Percentiles rank a stretch among this genome's conserved stretches.
phyloP scores from a whole-genome alignment of 768 basidiomycete genomes.

The Auriscalpium microsporum region DNA sequence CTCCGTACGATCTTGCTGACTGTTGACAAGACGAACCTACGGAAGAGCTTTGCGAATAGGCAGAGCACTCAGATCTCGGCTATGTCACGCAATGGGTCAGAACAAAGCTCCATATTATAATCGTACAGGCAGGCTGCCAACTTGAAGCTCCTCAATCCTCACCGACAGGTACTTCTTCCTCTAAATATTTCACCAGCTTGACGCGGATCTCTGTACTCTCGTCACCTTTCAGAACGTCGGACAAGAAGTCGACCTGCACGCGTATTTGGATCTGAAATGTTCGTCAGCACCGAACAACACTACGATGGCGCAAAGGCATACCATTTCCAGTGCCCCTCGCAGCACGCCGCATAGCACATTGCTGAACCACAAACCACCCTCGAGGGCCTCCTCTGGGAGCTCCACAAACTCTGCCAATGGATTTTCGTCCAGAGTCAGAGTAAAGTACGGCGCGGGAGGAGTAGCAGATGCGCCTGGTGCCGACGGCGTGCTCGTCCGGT shows the following conservation, averaged over 20 bases:
- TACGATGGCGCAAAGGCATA: conserved; percentile 28
- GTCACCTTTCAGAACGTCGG: conserved; percentile 87
- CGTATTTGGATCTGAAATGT: conserved; percentile 82
- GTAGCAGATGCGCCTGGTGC: conserved; percentile 23
- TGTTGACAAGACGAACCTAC: too few relatives aligned
- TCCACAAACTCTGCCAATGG: conserved; percentile 96
- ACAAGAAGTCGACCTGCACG: conserved; percentile 81
- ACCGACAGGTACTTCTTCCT: conserved; percentile 91
- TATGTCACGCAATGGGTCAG: too few relatives aligned
- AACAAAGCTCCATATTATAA: too few relatives aligned
- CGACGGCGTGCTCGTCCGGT: conserved; percentile 19
- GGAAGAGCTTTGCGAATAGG: too few relatives aligned
- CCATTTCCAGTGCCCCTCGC: conserved; percentile 94
- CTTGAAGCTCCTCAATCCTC: conserved; percentile 59
- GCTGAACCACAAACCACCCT: conserved; percentile 94
- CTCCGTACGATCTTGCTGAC: too few relatives aligned
- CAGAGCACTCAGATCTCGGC: too few relatives aligned
- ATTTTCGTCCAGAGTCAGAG: conserved; percentile 88
- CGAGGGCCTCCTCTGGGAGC: conserved; percentile 84
- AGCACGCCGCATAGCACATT: conserved; percentile 94
- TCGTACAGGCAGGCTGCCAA: too few relatives aligned
- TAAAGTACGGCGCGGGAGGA: conserved; percentile 54
- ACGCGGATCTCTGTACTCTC: conserved; percentile 93
- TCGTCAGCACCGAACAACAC: conserved; percentile 4
- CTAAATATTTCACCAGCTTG: conserved; percentile 80